Evolutionary conservation across 2,329 filamentous ascomycete genomes (phyloP).

Genomic region (Myriosclerotinia curreyana): DNA sequence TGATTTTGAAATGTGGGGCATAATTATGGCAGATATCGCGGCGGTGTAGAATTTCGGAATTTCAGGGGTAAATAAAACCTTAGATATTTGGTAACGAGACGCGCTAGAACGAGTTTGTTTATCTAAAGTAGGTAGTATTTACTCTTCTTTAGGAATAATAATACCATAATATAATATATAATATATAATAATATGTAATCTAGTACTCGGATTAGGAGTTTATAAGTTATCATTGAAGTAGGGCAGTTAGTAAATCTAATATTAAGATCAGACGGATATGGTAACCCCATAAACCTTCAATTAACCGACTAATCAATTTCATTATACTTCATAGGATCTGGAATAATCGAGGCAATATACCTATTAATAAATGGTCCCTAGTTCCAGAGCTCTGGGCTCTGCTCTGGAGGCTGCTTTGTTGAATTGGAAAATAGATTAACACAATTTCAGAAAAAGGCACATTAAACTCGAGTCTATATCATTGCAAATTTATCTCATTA

Average conservation of each 20-base stretch:
- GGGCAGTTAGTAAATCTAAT: no score
- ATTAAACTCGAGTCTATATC: neutral
- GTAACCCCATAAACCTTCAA: neutral
- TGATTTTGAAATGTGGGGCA: slow-evolving; percentile 16
- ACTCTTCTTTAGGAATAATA: no score
- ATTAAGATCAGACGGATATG: neutral
- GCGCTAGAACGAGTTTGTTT: neutral
- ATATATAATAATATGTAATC: no score
- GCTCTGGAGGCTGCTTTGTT: no score
- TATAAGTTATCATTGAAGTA: no score
- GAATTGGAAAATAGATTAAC: no score
- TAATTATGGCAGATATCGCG: slow-evolving; percentile 10
- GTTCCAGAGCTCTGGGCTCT: neutral
- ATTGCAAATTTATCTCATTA: slow-evolving; percentile 12
- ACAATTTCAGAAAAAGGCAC: no score
- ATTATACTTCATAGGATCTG: neutral
- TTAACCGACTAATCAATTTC: neutral
- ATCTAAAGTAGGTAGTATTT: no score
- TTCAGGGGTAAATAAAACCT: slow-evolving; percentile 13
- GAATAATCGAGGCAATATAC: neutral
- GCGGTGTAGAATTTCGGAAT: slow-evolving; percentile 14
- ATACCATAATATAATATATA: no score
- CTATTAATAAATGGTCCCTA: neutral
- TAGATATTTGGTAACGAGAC: neutral
- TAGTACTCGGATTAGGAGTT: no score